Evolutionary conservation across 805 yeast species (phyloP).

Genomic region (Brettanomyces anomalus): DNA sequence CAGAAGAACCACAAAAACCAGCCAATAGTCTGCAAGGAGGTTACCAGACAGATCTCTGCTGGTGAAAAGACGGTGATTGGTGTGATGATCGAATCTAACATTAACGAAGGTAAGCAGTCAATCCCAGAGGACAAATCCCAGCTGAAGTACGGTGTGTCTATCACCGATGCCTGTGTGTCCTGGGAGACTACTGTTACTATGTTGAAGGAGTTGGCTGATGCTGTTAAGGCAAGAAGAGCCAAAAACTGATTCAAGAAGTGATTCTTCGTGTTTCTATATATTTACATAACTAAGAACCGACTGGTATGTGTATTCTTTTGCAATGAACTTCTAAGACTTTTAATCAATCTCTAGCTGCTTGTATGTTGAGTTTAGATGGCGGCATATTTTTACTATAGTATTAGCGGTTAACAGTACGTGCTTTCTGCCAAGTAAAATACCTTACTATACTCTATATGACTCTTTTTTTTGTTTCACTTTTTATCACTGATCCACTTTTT

Average conservation of each 20-base stretch:
- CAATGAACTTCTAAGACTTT: too few species aligned
- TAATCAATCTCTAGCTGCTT: too few species aligned
- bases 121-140: constrained; percentile 49
- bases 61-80: constrained; percentile 85
- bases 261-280: neutral
- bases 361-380: too few species aligned
- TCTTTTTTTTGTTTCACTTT: neutral
- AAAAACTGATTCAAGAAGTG: constrained; percentile 1
- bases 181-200: constrained; percentile 85
- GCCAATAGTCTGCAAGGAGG: constrained; percentile 79
- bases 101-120: constrained; percentile 85
- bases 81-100: constrained; percentile 91
- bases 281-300: too few species aligned
- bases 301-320: too few species aligned
- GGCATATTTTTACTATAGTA: too few species aligned
- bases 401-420: too few species aligned
- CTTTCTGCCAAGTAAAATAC: too few species aligned
- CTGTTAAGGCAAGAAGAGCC: constrained; percentile 75
- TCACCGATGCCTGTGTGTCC: constrained; percentile 93
- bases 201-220: constrained; percentile 69
- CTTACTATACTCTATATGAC: neutral
- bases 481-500: neutral
- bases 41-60: constrained; percentile 69
- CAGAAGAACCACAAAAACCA: constrained; percentile 91
- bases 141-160: constrained; percentile 87